Conservation (phyloP, 768 basidiomycete species). For the Termitomyces sp. region DNA sequence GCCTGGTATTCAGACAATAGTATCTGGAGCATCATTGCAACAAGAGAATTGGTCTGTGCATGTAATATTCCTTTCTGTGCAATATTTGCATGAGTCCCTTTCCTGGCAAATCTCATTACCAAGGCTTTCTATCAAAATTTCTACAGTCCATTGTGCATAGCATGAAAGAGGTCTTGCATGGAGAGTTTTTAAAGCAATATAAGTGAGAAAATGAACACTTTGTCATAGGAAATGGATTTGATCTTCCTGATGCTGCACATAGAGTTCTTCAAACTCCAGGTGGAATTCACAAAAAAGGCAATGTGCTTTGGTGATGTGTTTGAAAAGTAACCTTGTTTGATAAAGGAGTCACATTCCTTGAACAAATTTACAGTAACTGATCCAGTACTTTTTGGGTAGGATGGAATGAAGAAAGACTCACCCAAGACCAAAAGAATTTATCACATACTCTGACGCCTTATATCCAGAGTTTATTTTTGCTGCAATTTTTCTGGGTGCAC, state of each 20-base stretch:
- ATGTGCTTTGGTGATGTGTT: constrained; percentile 1
- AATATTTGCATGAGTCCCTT: constrained; percentile 1
- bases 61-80: not conserved
- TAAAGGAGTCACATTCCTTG: constrained; percentile 18
- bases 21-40: not conserved
- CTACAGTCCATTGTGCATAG: constrained; percentile 10
- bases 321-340: constrained; percentile 14
- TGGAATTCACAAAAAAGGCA: constrained; percentile 1
- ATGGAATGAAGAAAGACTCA: constrained; percentile 20
- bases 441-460: not conserved
- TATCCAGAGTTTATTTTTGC: constrained; percentile 22
- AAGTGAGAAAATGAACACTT: not conserved
- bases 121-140: not conserved
- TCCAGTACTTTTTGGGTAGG: constrained; percentile 20
- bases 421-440: constrained; percentile 15
- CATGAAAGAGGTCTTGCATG: not conserved
- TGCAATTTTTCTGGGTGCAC: constrained; percentile 25
- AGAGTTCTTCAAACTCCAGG: not conserved
- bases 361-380: constrained; percentile 24
- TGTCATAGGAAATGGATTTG: constrained; percentile 7
- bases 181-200: constrained; percentile 2
- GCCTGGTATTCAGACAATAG: not conserved
- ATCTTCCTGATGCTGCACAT: not conserved
- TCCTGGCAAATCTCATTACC: constrained; percentile 9
- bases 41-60: not conserved